Conservation (phyloP, 2,329 filamentous ascomycete species). For the Trichoderma sp. region DNA sequence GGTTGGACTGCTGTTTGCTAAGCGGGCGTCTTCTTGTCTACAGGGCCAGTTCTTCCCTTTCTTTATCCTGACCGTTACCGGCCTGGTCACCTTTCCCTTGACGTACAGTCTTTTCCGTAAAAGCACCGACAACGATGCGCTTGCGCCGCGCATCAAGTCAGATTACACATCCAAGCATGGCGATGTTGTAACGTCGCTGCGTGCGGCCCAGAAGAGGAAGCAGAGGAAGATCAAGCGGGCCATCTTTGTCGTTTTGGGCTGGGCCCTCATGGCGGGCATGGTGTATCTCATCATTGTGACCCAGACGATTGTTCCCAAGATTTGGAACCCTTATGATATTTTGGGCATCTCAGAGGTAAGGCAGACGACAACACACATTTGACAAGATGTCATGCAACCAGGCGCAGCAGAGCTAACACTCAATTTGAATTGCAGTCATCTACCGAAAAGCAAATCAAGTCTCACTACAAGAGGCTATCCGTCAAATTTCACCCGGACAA, state of each 20-base stretch:
- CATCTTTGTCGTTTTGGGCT: slow-evolving; percentile 71
- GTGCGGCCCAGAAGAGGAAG: slow-evolving; percentile 82
- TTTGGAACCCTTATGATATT: slow-evolving; percentile 98
- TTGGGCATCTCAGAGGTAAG: slow-evolving; percentile 77
- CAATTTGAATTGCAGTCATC: slow-evolving; percentile 54
- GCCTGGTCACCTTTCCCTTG: slow-evolving; percentile 83
- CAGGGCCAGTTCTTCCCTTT: slow-evolving; percentile 98
- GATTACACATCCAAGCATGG: slow-evolving; percentile 79
- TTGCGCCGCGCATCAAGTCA: slow-evolving; percentile 77
- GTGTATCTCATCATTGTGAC: slow-evolving; percentile 84
- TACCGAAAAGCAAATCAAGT: slow-evolving; percentile 88
- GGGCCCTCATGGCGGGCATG: slow-evolving; percentile 84
- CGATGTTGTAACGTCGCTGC: slow-evolving; percentile 77
- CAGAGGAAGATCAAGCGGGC: slow-evolving; percentile 85
- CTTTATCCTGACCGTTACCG: slow-evolving; percentile 89
- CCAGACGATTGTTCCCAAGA: slow-evolving; percentile 65
- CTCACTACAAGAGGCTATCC: slow-evolving; percentile 82
- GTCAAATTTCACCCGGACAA: slow-evolving; percentile 93
- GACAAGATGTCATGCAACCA: neutral
- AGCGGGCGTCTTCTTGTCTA: neutral
- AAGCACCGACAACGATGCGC: slow-evolving; percentile 71
- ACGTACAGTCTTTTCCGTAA: slow-evolving; percentile 85
- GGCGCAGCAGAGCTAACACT: slow-evolving; percentile 11
- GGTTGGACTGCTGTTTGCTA: slow-evolving; percentile 8
- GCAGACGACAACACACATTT: neutral